Evolutionary conservation across 1,139 yeast genomes (phyloP).

Genomic region (Candida glucosophila): DNA sequence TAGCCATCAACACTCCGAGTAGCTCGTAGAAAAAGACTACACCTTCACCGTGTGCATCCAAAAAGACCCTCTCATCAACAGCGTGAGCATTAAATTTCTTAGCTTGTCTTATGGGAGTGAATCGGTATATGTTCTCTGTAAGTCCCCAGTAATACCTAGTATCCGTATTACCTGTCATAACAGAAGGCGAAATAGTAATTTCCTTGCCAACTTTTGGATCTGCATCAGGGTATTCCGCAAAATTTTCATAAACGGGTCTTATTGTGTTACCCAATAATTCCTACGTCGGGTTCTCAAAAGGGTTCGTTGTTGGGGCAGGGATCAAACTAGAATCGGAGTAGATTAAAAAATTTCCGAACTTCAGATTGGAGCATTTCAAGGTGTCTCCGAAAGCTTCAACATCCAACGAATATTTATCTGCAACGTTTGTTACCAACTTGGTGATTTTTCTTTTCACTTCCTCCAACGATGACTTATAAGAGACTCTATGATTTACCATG

Average conservation of each 20-base stretch:
- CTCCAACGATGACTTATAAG: slow-evolving; percentile 19
- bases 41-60: slow-evolving; percentile 32
- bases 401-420: slow-evolving; percentile 24
- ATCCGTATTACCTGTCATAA: slow-evolving; percentile 28
- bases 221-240: too few relatives aligned
- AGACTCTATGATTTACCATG: slow-evolving; percentile 24
- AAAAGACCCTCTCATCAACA: slow-evolving; percentile 29
- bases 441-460: slow-evolving; percentile 14
- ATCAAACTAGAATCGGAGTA: too few relatives aligned
- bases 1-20: slow-evolving; percentile 9
- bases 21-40: slow-evolving; percentile 34
- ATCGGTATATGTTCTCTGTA: slow-evolving; percentile 19
- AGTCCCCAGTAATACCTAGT: slow-evolving; percentile 29
- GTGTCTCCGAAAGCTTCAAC: slow-evolving; percentile 24
- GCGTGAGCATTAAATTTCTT: slow-evolving; percentile 22
- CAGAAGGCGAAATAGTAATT: slow-evolving; percentile 21
- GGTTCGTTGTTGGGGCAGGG: slow-evolving; percentile 55
- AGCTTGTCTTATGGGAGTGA: slow-evolving; percentile 19
- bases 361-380: too few relatives aligned
- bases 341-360: slow-evolving; percentile 11
- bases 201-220: slow-evolving; percentile 10
- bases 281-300: slow-evolving; percentile 40
- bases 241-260: slow-evolving; percentile 44
- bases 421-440: slow-evolving; percentile 16
- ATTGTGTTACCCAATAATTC: slow-evolving; percentile 44